Conservation (phyloP, 345 rosid genomes). For the Dipteronia sinensis region DNA sequence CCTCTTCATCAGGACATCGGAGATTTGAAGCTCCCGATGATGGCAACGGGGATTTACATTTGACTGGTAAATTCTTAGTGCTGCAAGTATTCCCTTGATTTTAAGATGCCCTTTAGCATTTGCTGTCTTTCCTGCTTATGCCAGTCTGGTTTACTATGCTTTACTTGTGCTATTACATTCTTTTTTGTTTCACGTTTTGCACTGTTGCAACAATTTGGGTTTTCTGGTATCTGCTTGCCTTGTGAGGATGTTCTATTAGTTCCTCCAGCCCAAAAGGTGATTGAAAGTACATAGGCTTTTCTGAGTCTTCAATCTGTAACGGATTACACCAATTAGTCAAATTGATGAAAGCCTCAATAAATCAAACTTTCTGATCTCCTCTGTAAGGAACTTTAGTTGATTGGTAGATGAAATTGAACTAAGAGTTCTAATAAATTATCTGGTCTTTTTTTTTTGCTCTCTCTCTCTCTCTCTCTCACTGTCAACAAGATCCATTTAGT, state of each 20-base stretch:
- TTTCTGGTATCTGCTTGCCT: constrained; percentile 2
- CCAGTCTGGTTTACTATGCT: neutral
- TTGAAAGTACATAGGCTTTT: neutral
- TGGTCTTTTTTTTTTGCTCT: too few relatives aligned
- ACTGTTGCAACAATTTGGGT: neutral
- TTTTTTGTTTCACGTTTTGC: neutral
- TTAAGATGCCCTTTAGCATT: neutral
- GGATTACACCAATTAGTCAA: neutral
- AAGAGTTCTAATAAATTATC: neutral
- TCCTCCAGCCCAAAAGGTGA: neutral
- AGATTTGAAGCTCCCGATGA: constrained; percentile 66
- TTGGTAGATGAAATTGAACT: neutral
- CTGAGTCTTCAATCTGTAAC: neutral
- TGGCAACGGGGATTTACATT: constrained; percentile 33
- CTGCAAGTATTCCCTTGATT: constrained; percentile 5
- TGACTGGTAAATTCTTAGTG: constrained; percentile 45
- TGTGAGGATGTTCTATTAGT: neutral
- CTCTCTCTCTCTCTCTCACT: too few relatives aligned
- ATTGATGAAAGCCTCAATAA: neutral
- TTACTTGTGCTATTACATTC: neutral
- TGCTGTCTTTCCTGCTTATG: neutral
- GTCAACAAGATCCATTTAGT: too few relatives aligned
- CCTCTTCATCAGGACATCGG: constrained; percentile 92
- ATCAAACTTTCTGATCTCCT: neutral
- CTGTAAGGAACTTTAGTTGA: neutral